Conservation (phyloP, 805 yeast genomes). For the Metschnikowia henanensis region DNA sequence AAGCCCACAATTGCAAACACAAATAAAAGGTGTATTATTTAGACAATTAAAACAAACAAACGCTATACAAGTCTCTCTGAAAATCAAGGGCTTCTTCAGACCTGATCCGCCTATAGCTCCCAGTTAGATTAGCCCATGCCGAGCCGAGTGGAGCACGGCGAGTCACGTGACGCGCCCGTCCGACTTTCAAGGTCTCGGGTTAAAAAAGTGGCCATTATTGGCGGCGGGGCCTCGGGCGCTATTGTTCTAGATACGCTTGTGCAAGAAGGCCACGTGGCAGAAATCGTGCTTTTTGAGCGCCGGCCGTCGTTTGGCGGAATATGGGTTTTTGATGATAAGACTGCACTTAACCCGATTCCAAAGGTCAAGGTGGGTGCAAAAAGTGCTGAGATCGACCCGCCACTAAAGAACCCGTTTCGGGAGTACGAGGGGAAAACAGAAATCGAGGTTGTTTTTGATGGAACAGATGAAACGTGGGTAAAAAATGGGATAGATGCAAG, state of each 20-base stretch:
- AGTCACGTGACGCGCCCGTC: constrained; percentile 6
- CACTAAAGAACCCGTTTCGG: constrained; percentile 21
- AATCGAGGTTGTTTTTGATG: not conserved
- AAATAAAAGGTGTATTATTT: too few species aligned
- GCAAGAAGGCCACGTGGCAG: constrained; percentile 31
- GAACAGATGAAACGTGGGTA: too few species aligned
- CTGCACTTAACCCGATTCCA: constrained; percentile 9
- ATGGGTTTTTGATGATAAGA: constrained; percentile 37
- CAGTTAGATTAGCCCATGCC: too few species aligned
- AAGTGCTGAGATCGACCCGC: constrained; percentile 27
- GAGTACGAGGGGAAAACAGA: not conserved
- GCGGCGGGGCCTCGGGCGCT: constrained; percentile 54
- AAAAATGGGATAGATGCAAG: too few species aligned
- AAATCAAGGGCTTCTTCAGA: too few species aligned
- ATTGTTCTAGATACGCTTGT: constrained; percentile 40
- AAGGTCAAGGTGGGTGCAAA: constrained; percentile 20
- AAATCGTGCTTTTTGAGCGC: constrained; percentile 42
- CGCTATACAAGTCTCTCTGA: too few species aligned
- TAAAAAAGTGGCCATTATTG: constrained; percentile 42
- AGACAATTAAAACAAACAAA: too few species aligned
- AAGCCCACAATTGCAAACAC: not conserved
- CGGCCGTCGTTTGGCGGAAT: constrained; percentile 42
- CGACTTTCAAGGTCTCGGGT: constrained; percentile 9
- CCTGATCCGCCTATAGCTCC: too few species aligned
- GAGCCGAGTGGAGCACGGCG: not conserved